These are phyloP conservation scores for Solanum sitiens DNA, from an alignment of 257 asterid genomes.

Conservation along the genomic window DNA sequence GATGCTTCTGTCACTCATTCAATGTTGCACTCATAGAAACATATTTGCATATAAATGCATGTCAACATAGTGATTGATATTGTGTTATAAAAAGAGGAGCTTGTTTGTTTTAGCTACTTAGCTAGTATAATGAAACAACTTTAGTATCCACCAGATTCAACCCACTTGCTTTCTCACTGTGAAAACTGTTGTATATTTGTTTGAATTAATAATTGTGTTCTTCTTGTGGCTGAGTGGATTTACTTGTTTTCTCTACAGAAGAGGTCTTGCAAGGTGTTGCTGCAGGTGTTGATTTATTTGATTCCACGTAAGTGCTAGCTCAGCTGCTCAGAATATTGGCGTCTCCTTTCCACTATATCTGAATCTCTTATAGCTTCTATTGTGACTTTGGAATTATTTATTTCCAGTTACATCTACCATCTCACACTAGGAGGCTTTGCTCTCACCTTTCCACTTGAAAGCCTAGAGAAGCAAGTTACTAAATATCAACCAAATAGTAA, in stretches of 20 bases:
- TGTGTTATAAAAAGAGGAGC: neutral
- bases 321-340: neutral
- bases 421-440: slow-evolving; percentile 90
- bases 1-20: neutral
- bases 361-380: neutral
- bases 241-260: slow-evolving; percentile 39
- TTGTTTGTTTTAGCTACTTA: neutral
- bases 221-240: neutral
- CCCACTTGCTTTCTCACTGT: neutral
- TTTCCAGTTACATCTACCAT: slow-evolving; percentile 67
- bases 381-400: neutral
- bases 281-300: slow-evolving; percentile 86
- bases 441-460: slow-evolving; percentile 46
- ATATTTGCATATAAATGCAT: neutral
- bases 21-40: neutral
- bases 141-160: neutral
- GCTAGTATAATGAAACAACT: neutral
- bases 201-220: neutral
- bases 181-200: neutral
- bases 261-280: slow-evolving; percentile 96
- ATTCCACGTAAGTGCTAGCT: slow-evolving; percentile 54
- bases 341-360: neutral
- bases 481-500: slow-evolving; percentile 26
- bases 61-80: neutral
- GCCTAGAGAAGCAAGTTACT: slow-evolving; percentile 13